A percentile compares a stretch with the other conserved stretches of the same genome.
phyloP scores from a whole-genome alignment of 2,329 filamentous ascomycete genomes.

The Pyrenochaeta sp. region DNA sequence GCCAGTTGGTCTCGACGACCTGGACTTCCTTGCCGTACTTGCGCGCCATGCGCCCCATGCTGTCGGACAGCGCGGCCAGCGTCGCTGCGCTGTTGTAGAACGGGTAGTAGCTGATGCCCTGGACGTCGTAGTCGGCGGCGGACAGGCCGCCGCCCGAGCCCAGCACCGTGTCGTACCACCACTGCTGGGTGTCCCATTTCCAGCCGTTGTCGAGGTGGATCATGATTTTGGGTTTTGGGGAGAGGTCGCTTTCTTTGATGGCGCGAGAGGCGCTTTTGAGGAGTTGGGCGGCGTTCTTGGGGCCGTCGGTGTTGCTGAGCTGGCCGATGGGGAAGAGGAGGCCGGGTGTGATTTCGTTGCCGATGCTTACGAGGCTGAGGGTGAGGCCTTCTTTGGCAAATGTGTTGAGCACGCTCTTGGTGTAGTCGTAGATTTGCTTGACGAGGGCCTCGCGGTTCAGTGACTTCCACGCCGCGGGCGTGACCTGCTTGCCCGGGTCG shows the following conservation, averaged over 20 bases:
- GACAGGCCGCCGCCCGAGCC: slow-evolving; percentile 55
- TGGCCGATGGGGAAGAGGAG: slow-evolving; percentile 71
- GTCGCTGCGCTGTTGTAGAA: slow-evolving; percentile 71
- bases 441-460: slow-evolving; percentile 65
- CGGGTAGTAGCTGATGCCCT: slow-evolving; percentile 77
- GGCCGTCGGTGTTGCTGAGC: slow-evolving; percentile 55
- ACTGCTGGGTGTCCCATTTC: slow-evolving; percentile 71
- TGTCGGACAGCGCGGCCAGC: slow-evolving; percentile 62
- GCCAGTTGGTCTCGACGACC: slow-evolving; percentile 78
- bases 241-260: slow-evolving; percentile 68
- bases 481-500: slow-evolving; percentile 68
- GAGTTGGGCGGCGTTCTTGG: slow-evolving; percentile 67
- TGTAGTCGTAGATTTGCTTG: slow-evolving; percentile 74
- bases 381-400: slow-evolving; percentile 65
- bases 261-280: slow-evolving; percentile 70
- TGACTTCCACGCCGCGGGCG: slow-evolving; percentile 69
- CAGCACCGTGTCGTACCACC: slow-evolving; percentile 67
- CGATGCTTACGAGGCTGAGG: slow-evolving; percentile 71
- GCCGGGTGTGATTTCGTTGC: slow-evolving; percentile 75
- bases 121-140: slow-evolving; percentile 70
- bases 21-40: slow-evolving; percentile 71
- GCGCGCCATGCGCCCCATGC: slow-evolving; percentile 65
- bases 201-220: slow-evolving; percentile 80
- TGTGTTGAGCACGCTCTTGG: slow-evolving; percentile 65
- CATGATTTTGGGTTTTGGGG: slow-evolving; percentile 71